Conservation (phyloP, 176 grass and related monocot genomes). For the Alopecurus myosuroides region DNA sequence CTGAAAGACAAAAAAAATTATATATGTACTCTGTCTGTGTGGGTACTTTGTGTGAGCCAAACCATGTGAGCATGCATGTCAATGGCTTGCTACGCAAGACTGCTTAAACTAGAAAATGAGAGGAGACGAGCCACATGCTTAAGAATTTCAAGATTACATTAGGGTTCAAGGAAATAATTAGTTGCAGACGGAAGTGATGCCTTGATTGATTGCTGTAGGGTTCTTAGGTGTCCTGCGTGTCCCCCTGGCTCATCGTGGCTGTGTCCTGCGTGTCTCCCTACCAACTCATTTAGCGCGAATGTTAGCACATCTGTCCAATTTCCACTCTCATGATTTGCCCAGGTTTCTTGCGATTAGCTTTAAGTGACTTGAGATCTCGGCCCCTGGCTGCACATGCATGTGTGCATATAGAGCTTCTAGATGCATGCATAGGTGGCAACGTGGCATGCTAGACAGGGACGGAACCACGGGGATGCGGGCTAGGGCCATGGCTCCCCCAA, state of each 20-base stretch:
- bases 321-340: background rate
- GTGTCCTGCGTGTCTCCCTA: background rate
- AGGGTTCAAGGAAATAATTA: background rate
- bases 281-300: background rate
- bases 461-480: too few relatives aligned
- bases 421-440: too few relatives aligned
- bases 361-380: background rate
- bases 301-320: background rate
- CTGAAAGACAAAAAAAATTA: too few relatives aligned
- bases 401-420: too few relatives aligned
- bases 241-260: background rate
- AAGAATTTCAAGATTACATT: background rate
- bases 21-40: too few relatives aligned
- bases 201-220: conserved; percentile 14
- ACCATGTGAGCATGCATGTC: conserved; percentile 2
- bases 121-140: background rate
- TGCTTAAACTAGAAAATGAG: background rate
- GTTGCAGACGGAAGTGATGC: background rate
- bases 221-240: background rate
- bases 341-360: conserved; percentile 5
- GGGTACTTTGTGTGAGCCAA: background rate
- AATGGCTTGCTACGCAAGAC: background rate
- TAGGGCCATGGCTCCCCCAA: too few relatives aligned
- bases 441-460: too few relatives aligned
- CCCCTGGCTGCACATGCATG: background rate